Base-by-base conservation (phyloP, 208 protist genomes). In the Wallacemonas rigidus region DNA sequence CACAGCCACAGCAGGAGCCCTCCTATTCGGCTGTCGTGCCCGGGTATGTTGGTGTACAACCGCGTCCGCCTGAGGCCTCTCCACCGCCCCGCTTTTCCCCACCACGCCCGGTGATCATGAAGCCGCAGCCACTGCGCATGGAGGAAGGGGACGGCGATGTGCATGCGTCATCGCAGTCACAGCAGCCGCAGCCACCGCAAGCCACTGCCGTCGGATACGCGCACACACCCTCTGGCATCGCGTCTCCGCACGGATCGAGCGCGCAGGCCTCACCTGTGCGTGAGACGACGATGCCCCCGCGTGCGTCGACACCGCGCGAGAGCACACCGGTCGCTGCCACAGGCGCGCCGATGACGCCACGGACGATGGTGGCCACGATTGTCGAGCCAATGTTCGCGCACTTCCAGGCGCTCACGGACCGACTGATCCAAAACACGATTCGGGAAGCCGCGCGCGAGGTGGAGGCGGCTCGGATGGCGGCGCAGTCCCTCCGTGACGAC, bases 401-500 rank as follows among this genome's bases (percentile, higher is more conserved):
- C 43, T 73, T 67, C 71, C 56, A 76, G 50, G 44, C 54, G 48
- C 51, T 72, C 14, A 47, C 54, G 53, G 57, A 63, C 67, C 26
- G 63, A 54, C 41, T 90, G 36, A 81, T 92, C 60, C 78, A 81
- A 3, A 73, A 72, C n/a, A 85, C 88, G 15, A 87, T 93, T 47
- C 84, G 81, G 26, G 83, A 87, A 57, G 88, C 88, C 3, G 88
- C 91, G 53, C 64, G 75, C 44, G 88, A 93, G 61, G 81, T 93
- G 38, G 68, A 89, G 2, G 65, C 56, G 41, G 88, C 88, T 6
- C 82, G 79, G 15, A 73, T 69, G 45, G 74, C 73, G 11, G 82
- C 77, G 7, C 82, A 75, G 50, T 6, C 60, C 38, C 48, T 89
- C 55, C 72, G 65, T 7, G 78, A 88, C 14, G 56, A 81, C n/a